A percentile compares a stretch with the other conserved stretches of the same genome.
Evolutionary conservation across 148 eudicot genomes (phyloP).

Genomic region (Polygonum maritimum): DNA sequence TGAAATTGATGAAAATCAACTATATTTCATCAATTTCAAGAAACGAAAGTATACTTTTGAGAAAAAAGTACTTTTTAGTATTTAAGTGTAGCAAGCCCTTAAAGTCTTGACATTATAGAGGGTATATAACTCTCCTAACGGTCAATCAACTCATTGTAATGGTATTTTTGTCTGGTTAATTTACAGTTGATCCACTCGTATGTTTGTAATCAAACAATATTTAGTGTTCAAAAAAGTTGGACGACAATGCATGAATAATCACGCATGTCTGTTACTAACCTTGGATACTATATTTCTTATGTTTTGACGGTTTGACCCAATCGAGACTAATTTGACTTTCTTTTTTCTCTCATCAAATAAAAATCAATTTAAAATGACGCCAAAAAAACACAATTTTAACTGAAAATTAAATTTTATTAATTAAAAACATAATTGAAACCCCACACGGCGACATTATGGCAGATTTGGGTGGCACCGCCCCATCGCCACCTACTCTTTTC

Average conservation of each 20-base stretch:
- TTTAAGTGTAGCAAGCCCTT: too few relatives aligned
- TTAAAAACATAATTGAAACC: not conserved
- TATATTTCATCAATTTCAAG: too few relatives aligned
- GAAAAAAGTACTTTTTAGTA: too few relatives aligned
- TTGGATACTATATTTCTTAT: not conserved
- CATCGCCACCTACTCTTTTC: constrained; percentile 3
- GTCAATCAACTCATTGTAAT: too few relatives aligned
- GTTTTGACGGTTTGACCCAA: not conserved
- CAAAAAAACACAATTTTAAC: not conserved
- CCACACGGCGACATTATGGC: constrained; percentile 9
- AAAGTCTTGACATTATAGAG: too few relatives aligned
- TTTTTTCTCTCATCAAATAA: not conserved
- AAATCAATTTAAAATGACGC: not conserved
- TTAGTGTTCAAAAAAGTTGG: not conserved
- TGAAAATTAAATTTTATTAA: not conserved
- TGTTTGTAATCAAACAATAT: not conserved
- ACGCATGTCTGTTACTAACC: not conserved
- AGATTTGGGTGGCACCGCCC: constrained; percentile 5
- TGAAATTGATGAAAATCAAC: too few relatives aligned
- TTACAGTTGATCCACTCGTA: too few relatives aligned
- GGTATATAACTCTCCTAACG: too few relatives aligned
- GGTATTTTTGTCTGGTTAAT: too few relatives aligned
- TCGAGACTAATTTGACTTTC: not conserved
- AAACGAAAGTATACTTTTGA: too few relatives aligned
- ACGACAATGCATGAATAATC: not conserved